Percentiles rank a stretch among this genome's conserved stretches.
phyloP scores from a whole-genome alignment of 2,329 filamentous ascomycete genomes.

The Capronia epimyces region DNA sequence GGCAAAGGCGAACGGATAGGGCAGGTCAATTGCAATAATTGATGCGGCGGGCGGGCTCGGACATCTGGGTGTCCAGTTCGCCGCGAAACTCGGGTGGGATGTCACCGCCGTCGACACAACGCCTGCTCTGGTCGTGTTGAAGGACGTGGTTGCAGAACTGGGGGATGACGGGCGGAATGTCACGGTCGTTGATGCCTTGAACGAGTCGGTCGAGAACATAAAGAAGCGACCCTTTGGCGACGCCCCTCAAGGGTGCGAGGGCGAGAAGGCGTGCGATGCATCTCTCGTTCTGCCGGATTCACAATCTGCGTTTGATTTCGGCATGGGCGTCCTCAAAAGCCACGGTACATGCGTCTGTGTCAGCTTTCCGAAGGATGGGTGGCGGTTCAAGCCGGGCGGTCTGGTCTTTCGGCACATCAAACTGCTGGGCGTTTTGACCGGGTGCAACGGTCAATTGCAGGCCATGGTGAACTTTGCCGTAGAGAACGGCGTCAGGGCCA shows the following conservation, averaged over 20 bases:
- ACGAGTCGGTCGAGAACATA: conserved; percentile 31
- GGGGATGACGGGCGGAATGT: conserved; percentile 26
- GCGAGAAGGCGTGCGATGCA: conserved; percentile 44
- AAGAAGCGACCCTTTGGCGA: conserved; percentile 30
- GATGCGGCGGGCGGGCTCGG: conserved; percentile 35
- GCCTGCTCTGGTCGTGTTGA: conserved; percentile 24
- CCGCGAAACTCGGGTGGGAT: conserved; percentile 36
- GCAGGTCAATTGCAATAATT: conserved; percentile 37
- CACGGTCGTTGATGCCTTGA: conserved; percentile 39
- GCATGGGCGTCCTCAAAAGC: conserved; percentile 40
- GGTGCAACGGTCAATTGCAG: conserved; percentile 22
- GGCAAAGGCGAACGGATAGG: conserved; percentile 29
- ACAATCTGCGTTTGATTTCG: conserved; percentile 46
- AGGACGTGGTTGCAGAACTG: conserved; percentile 27
- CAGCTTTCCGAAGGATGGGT: conserved; percentile 40
- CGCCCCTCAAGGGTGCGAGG: conserved; percentile 17
- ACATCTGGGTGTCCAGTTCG: conserved; percentile 32
- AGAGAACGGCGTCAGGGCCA: conserved; percentile 17
- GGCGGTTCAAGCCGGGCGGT: conserved; percentile 26
- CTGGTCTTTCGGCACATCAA: conserved; percentile 28
- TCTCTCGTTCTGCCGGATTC: conserved; percentile 46
- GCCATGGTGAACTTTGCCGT: conserved; percentile 28
- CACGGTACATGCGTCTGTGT: conserved; percentile 46
- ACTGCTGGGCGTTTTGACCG: conserved; percentile 25
- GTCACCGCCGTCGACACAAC: conserved; percentile 36